phyloP scores from a whole-genome alignment of 345 rosid genomes.

The Boechera stricta region DNA sequence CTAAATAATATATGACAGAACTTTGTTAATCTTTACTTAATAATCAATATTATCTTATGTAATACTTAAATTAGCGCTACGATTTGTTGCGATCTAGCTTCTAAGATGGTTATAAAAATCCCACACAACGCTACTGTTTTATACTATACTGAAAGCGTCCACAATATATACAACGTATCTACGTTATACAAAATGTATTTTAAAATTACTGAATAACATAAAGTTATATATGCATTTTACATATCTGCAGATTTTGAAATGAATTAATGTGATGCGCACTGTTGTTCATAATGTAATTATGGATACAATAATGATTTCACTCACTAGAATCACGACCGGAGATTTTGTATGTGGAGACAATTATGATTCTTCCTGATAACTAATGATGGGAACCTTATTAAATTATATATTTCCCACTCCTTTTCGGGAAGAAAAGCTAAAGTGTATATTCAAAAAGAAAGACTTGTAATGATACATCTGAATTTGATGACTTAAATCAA shows the following conservation, averaged over 20 bases:
- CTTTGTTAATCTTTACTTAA: too few species aligned
- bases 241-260: constrained; percentile 39
- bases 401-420: constrained; percentile 13
- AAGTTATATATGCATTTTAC: background rate
- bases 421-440: constrained; percentile 34
- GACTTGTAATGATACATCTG: background rate
- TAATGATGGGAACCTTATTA: constrained; percentile 37
- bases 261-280: constrained; percentile 52
- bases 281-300: constrained; percentile 48
- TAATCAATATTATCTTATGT: background rate
- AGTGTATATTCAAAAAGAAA: constrained; percentile 31
- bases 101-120: too few species aligned
- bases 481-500: constrained; percentile 1
- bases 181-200: background rate
- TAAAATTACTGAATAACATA: background rate
- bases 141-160: background rate
- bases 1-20: too few species aligned
- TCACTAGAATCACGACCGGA: constrained; percentile 39
- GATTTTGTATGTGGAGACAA: constrained; percentile 59
- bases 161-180: background rate
- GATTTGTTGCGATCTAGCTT: background rate
- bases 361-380: constrained; percentile 53
- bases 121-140: too few species aligned
- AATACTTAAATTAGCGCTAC: background rate
- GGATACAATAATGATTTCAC: constrained; percentile 43